Percentiles rank a stretch among this genome's conserved stretches.
Conservation (phyloP, 2,329 filamentous ascomycete species). For the Neopestalotiopsis sp. region DNA sequence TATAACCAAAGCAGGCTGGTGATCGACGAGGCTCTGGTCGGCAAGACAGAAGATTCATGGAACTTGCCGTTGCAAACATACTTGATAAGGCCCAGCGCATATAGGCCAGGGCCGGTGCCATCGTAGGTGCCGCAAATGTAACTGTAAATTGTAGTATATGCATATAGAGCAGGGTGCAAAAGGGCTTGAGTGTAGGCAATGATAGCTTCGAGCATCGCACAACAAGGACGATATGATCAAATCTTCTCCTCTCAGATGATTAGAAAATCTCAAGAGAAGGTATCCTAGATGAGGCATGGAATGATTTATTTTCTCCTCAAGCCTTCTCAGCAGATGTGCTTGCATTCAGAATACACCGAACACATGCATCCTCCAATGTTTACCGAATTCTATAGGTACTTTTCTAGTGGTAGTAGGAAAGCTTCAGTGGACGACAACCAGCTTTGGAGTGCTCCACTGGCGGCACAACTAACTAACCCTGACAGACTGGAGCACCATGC, state of each 20-base stretch:
- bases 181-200: no score
- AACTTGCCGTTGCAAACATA: slow-evolving; percentile 10
- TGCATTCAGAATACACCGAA: no score
- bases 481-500: neutral
- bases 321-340: no score
- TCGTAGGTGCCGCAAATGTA: neutral
- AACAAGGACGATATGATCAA: no score
- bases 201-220: no score
- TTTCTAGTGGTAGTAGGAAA: neutral
- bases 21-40: slow-evolving; percentile 15
- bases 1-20: slow-evolving; percentile 15
- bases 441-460: neutral
- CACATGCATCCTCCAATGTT: neutral
- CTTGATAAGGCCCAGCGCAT: neutral
- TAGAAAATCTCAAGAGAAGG: no score
- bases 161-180: no score
- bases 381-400: neutral
- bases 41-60: neutral
- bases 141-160: neutral
- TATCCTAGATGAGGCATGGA: no score
- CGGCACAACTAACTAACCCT: neutral
- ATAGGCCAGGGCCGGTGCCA: slow-evolving; percentile 3
- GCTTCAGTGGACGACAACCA: neutral
- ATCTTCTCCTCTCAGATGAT: no score
- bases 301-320: no score